Evolutionary conservation across 768 basidiomycete genomes (phyloP).

Genomic region (Hortiboletus campestris): DNA sequence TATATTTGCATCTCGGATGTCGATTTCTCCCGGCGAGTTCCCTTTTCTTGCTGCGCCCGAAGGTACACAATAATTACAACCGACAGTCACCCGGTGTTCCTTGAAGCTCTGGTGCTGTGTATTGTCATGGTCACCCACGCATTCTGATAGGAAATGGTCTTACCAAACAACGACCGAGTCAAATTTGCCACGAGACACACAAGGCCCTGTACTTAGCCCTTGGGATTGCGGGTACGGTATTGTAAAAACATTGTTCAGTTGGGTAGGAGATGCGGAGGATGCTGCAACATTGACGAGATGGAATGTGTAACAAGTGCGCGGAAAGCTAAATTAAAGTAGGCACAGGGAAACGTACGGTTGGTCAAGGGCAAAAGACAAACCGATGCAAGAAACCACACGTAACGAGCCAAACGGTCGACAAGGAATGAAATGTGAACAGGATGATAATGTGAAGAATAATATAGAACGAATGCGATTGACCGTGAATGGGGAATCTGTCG

Average conservation of each 20-base stretch:
- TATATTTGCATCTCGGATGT: neutral
- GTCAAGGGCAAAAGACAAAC: constrained; percentile 25
- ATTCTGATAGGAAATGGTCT: constrained; percentile 10
- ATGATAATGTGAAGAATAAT: constrained; percentile 85
- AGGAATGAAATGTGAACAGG: constrained; percentile 37
- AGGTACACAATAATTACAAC: neutral
- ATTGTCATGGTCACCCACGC: constrained; percentile 12
- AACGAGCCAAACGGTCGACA: constrained; percentile 38
- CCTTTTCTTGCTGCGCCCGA: neutral
- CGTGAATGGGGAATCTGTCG: constrained; percentile 50
- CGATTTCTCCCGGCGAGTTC: neutral
- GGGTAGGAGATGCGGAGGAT: constrained; percentile 38
- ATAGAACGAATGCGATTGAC: constrained; percentile 58
- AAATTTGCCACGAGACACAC: constrained; percentile 11
- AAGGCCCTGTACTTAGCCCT: constrained; percentile 31
- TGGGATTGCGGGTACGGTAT: constrained; percentile 32
- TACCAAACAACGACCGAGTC: constrained; percentile 7
- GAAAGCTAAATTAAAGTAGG: constrained; percentile 33
- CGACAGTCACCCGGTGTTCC: neutral
- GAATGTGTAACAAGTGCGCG: constrained; percentile 29
- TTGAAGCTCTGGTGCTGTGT: constrained; percentile 8
- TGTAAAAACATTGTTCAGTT: constrained; percentile 41
- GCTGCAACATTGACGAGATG: constrained; percentile 47
- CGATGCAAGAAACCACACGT: constrained; percentile 34
- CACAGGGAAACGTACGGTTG: constrained; percentile 30